phyloP scores from a whole-genome alignment of 2,329 filamentous ascomycete species.

The Clonostachys rhizophaga region DNA sequence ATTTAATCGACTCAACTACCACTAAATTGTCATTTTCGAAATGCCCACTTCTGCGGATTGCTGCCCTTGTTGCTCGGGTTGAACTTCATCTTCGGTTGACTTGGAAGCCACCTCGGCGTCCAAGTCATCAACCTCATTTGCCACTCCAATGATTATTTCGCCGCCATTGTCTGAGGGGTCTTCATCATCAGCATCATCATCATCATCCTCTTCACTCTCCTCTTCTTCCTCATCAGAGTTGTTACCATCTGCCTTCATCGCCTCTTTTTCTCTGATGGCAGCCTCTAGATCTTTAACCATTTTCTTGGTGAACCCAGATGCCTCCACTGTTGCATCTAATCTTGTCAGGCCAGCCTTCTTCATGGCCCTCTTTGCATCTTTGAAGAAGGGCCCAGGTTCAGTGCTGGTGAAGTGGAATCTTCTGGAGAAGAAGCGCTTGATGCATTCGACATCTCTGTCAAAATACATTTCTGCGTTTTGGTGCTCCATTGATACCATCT shows the following conservation, averaged over 20 bases:
- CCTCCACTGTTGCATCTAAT: slow-evolving; percentile 83
- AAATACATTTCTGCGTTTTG: slow-evolving; percentile 95
- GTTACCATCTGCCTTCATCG: slow-evolving; percentile 13
- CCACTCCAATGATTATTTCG: slow-evolving; percentile 9
- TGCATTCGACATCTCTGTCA: slow-evolving; percentile 89
- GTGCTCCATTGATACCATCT: slow-evolving; percentile 96
- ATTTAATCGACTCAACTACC: too few relatives aligned
- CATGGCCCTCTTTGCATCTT: slow-evolving; percentile 73
- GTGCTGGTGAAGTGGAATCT: slow-evolving; percentile 85
- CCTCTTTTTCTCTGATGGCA: slow-evolving; percentile 78
- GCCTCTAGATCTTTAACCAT: slow-evolving; percentile 91
- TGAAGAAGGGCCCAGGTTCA: slow-evolving; percentile 78
- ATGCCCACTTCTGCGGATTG: not conserved
- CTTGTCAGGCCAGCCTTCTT: slow-evolving; percentile 61
- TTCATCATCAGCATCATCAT: slow-evolving; percentile 10
- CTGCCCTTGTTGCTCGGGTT: slow-evolving; percentile 1
- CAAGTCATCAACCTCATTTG: slow-evolving; percentile 1
- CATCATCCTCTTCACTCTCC: slow-evolving; percentile 16
- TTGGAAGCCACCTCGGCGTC: not conserved
- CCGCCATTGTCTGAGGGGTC: not conserved
- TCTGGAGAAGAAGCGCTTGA: slow-evolving; percentile 89
- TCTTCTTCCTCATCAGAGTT: slow-evolving; percentile 20
- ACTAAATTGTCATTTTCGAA: too few relatives aligned
- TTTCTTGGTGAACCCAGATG: slow-evolving; percentile 93
- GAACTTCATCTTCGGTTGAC: not conserved